These are phyloP conservation scores for Trichoderma endophyticum DNA, from an alignment of 2,329 filamentous ascomycete genomes.

Conservation along the genomic window DNA sequence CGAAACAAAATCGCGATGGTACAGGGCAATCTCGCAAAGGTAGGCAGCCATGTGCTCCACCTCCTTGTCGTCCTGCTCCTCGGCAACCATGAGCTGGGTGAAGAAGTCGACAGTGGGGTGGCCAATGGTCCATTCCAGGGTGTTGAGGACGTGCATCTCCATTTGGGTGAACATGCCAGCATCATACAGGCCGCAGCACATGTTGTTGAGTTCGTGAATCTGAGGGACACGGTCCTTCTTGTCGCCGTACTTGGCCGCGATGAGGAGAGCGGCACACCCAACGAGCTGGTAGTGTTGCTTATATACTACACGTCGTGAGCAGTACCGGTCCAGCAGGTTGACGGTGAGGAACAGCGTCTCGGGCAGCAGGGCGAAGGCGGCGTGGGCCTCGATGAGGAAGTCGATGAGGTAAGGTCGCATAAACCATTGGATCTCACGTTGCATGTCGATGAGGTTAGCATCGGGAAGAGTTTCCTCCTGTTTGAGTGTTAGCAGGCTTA, in stretches of 20 bases:
- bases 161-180: slow-evolving; percentile 99
- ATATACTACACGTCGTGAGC: slow-evolving; percentile 95
- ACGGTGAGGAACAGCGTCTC: slow-evolving; percentile 95
- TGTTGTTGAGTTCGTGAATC: slow-evolving; percentile 94
- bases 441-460: slow-evolving; percentile 96
- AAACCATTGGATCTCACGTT: slow-evolving; percentile 99
- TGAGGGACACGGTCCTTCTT: slow-evolving; percentile 98
- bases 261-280: slow-evolving; percentile 90
- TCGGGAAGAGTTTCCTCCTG: slow-evolving; percentile 85
- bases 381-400: slow-evolving; percentile 95
- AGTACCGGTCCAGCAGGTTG: slow-evolving; percentile 96
- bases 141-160: slow-evolving; percentile 99
- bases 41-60: slow-evolving; percentile 94
- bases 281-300: slow-evolving; percentile 99
- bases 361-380: slow-evolving; percentile 87
- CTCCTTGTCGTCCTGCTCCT: slow-evolving; percentile 75
- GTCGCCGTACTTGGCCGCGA: slow-evolving; percentile 97
- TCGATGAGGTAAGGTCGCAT: slow-evolving; percentile 98
- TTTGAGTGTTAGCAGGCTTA: slow-evolving; percentile 27
- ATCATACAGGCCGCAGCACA: slow-evolving; percentile 98
- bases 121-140: slow-evolving; percentile 91
- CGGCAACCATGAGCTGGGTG: slow-evolving; percentile 78
- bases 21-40: slow-evolving; percentile 90
- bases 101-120: slow-evolving; percentile 96
- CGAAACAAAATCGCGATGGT: slow-evolving; percentile 95